Evolutionary conservation across 2,329 filamentous ascomycete genomes (phyloP).

Genomic region (Xylaria sp.): DNA sequence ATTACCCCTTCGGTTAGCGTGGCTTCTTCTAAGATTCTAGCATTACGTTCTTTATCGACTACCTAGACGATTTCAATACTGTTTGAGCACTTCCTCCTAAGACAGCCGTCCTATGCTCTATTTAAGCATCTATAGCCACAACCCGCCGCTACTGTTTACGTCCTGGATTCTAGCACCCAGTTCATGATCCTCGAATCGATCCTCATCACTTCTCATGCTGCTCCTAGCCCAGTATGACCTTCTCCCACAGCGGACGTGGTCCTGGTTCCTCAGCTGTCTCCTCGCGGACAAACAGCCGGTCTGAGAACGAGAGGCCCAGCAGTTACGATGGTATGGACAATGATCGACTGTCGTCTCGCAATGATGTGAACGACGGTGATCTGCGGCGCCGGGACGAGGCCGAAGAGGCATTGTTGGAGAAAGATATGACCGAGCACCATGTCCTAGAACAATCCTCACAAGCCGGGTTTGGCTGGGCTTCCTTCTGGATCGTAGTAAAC

Average conservation of each 20-base stretch:
- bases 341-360: constrained; percentile 50
- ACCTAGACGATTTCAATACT: background rate
- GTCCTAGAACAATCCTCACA: constrained; percentile 49
- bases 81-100: constrained; percentile 18
- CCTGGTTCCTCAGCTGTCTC: constrained; percentile 49
- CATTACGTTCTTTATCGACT: constrained; percentile 2
- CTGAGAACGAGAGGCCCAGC: constrained; percentile 48
- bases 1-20: background rate
- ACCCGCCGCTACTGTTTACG: background rate
- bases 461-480: constrained; percentile 52
- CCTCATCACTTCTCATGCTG: constrained; percentile 27
- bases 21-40: constrained; percentile 4
- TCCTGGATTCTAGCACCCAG: background rate
- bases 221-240: constrained; percentile 41
- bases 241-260: constrained; percentile 37
- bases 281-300: constrained; percentile 51
- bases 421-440: constrained; percentile 49
- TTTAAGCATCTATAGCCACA: constrained; percentile 10
- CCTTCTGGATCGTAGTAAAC: constrained; percentile 70
- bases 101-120: constrained; percentile 11
- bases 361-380: constrained; percentile 51
- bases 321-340: constrained; percentile 48
- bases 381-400: constrained; percentile 53
- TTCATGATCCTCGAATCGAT: background rate
- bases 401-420: constrained; percentile 55